Evolutionary conservation across 768 basidiomycete genomes (phyloP).

Genomic region (Exsudoporus frostii): DNA sequence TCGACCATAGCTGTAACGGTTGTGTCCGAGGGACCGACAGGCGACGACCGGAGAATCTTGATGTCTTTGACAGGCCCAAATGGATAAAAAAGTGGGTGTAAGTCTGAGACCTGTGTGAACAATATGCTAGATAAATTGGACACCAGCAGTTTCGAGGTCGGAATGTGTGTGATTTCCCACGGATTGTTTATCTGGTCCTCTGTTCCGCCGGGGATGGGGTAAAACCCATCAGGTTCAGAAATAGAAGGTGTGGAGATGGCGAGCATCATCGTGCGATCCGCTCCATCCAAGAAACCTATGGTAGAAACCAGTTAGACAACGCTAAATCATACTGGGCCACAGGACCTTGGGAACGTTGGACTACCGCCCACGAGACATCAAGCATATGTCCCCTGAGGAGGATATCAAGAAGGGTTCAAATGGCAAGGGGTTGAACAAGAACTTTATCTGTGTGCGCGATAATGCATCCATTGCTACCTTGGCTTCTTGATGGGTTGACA

Average conservation of each 20-base stretch:
- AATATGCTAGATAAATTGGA: conserved; percentile 62
- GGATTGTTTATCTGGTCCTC: conserved; percentile 31
- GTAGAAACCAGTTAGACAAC: conserved; percentile 4
- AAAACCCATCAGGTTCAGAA: conserved; percentile 25
- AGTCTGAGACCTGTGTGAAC: conserved; percentile 63
- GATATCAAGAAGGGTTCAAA: conserved; percentile 1
- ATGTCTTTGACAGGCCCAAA: conserved; percentile 68
- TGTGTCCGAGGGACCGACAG: conserved; percentile 34
- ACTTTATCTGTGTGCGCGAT: conserved; percentile 72
- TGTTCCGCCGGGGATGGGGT: conserved; percentile 25
- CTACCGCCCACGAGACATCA: conserved; percentile 85
- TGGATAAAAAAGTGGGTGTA: conserved; percentile 71
- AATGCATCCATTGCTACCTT: conserved; percentile 62
- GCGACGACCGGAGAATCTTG: conserved; percentile 40
- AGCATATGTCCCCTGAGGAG: conserved; percentile 61
- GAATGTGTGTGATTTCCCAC: conserved; percentile 34
- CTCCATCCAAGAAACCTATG: conserved; percentile 76
- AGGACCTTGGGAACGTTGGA: conserved; percentile 78
- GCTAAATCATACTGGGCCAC: neutral
- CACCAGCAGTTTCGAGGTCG: conserved; percentile 56
- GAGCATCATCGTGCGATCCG: conserved; percentile 67
- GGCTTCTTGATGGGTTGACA: conserved; percentile 72
- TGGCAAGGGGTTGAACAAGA: conserved; percentile 12
- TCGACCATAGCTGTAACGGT: conserved; percentile 61
- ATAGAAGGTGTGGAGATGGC: conserved; percentile 42